Evolutionary conservation across 2,329 filamentous ascomycete genomes (phyloP).

Genomic region (Diaporthe ampelina): DNA sequence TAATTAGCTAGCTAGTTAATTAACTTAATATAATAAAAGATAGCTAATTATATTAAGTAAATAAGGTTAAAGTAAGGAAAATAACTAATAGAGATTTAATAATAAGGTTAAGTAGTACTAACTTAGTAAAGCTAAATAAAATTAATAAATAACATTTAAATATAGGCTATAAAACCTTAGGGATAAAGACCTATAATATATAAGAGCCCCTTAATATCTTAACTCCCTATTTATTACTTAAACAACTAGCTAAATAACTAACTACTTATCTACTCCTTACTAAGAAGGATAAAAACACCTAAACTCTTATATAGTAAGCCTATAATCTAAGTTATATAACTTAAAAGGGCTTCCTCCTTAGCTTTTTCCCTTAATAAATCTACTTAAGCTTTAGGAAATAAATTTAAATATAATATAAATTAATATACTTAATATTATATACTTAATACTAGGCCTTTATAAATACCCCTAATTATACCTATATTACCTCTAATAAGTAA

Average conservation of each 20-base stretch:
- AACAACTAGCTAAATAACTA: background rate
- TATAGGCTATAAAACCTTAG: background rate
- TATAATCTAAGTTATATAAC: no score
- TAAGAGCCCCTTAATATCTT: background rate
- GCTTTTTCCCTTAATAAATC: no score
- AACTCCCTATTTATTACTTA: background rate
- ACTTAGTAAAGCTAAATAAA: background rate
- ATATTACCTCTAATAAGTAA: no score
- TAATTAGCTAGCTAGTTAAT: background rate
- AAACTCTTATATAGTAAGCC: no score
- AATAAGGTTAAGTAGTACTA: background rate
- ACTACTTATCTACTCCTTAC: background rate
- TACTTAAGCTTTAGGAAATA: no score
- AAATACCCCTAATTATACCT: no score
- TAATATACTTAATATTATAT: no score
- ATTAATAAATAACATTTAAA: background rate
- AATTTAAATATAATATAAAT: no score
- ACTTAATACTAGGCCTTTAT: no score
- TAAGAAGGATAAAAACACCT: no score
- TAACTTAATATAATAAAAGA: background rate
- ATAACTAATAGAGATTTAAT: background rate
- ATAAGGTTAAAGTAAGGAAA: background rate
- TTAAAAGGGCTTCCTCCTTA: no score
- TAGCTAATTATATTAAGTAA: background rate
- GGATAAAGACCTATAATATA: background rate